Evolutionary conservation across 345 rosid species (phyloP).

Genomic region (Litchi chinensis): DNA sequence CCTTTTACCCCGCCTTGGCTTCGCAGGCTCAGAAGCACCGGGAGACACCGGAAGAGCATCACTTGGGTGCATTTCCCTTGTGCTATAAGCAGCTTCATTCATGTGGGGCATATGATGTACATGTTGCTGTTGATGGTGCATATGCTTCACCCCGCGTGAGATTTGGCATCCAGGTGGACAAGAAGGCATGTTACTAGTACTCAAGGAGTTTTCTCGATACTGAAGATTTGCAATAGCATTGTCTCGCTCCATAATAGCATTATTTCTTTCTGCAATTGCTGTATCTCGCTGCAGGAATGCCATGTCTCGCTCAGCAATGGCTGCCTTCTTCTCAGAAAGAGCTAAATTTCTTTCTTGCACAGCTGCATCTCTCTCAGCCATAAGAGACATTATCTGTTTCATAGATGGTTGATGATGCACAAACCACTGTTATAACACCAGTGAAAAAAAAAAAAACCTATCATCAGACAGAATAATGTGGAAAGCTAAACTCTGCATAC

Average conservation of each 20-base stretch:
- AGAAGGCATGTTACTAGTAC: constrained; percentile 54
- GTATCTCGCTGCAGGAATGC: constrained; percentile 94
- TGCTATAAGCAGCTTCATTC: constrained; percentile 54
- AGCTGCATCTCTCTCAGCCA: constrained; percentile 97
- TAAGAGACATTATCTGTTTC: constrained; percentile 97
- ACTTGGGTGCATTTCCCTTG: constrained; percentile 61
- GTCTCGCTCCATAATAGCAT: constrained; percentile 84
- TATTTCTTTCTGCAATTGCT: constrained; percentile 90
- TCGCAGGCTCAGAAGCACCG: constrained; percentile 54
- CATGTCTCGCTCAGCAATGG: constrained; percentile 89
- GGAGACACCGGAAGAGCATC: constrained; percentile 52
- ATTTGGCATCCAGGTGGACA: constrained; percentile 80
- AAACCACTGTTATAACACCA: constrained; percentile 67
- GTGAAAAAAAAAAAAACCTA: constrained; percentile 13
- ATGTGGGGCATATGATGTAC: constrained; percentile 55
- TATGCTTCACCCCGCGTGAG: constrained; percentile 83
- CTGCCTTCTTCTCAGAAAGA: constrained; percentile 88
- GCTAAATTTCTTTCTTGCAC: constrained; percentile 90
- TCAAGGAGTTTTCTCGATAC: constrained; percentile 76
- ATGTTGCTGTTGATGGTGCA: constrained; percentile 77
- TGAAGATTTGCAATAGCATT: constrained; percentile 81
- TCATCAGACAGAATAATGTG: constrained; percentile 4
- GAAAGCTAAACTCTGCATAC: background rate
- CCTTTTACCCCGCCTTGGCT: constrained; percentile 70
- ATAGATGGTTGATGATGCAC: constrained; percentile 96